Evolutionary conservation across 257 asterid genomes (phyloP).

Genomic region (Galeopsis tetrahit): DNA sequence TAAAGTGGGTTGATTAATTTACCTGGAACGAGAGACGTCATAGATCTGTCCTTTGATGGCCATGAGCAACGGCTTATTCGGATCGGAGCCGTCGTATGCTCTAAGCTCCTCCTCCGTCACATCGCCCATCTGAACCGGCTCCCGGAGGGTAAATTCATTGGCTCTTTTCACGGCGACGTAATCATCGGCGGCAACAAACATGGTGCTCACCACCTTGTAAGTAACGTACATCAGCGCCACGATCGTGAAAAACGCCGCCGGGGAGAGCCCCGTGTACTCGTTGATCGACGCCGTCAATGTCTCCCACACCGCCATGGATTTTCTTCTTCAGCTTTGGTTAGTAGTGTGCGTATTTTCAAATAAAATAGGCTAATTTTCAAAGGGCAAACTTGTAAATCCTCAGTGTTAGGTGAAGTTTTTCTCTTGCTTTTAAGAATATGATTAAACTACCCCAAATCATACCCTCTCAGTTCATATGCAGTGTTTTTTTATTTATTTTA

Average conservation of each 20-base stretch:
- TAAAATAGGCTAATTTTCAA: not conserved
- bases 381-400: not conserved
- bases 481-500: no score
- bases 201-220: constrained; percentile 67
- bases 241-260: constrained; percentile 78
- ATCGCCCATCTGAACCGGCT: constrained; percentile 82
- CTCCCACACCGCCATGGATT: constrained; percentile 56
- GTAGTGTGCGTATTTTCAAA: not conserved
- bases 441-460: no score
- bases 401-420: constrained; percentile 10
- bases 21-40: constrained; percentile 92
- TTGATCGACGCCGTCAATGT: constrained; percentile 52
- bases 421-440: not conserved
- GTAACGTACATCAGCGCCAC: constrained; percentile 66
- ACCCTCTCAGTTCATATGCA: no score
- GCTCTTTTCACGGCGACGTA: constrained; percentile 63
- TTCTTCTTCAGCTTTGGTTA: not conserved
- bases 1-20: not conserved
- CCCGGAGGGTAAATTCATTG: constrained; percentile 53
- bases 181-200: constrained; percentile 77
- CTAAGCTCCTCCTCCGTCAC: constrained; percentile 71
- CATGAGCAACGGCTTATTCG: constrained; percentile 80
- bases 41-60: constrained; percentile 92
- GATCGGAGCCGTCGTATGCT: constrained; percentile 83
- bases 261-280: constrained; percentile 76